phyloP scores from a whole-genome alignment of 139 green algal species.

The Picochlorum sp. region DNA sequence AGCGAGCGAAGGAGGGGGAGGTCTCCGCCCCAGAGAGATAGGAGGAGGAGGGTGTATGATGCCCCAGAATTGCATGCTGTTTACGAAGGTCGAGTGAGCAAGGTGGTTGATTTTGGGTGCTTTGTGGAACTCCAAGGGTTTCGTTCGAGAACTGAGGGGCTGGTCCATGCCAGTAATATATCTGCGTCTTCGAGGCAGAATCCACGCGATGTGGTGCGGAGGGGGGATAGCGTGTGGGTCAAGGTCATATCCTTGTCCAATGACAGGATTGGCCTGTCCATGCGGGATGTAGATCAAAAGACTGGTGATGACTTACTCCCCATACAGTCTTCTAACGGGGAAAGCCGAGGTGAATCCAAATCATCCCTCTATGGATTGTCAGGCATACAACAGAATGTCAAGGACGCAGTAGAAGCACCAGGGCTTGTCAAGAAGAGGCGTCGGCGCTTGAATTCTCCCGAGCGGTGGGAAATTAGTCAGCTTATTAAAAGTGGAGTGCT shows the following conservation, averaged over 20 bases:
- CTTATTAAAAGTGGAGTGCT: slow-evolving; percentile 73
- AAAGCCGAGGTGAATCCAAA: slow-evolving; percentile 23
- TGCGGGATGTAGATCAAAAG: slow-evolving; percentile 92
- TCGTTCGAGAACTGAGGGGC: slow-evolving; percentile 62
- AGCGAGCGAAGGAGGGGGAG: slow-evolving; percentile 16
- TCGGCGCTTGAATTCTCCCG: slow-evolving; percentile 38
- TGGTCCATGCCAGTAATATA: slow-evolving; percentile 91
- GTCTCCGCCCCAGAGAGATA: not conserved
- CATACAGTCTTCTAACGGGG: slow-evolving; percentile 12
- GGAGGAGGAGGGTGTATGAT: slow-evolving; percentile 25
- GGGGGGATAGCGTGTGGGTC: slow-evolving; percentile 59
- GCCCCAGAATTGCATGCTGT: slow-evolving; percentile 64
- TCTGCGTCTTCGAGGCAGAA: slow-evolving; percentile 19
- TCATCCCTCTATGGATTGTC: slow-evolving; percentile 63
- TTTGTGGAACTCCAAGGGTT: slow-evolving; percentile 89
- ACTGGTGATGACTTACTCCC: slow-evolving; percentile 74
- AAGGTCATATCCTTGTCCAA: slow-evolving; percentile 60
- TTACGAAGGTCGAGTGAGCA: slow-evolving; percentile 63
- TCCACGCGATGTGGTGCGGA: slow-evolving; percentile 36
- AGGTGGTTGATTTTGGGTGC: slow-evolving; percentile 91
- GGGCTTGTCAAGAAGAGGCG: slow-evolving; percentile 10
- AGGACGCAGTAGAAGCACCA: not conserved
- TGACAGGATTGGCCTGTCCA: slow-evolving; percentile 70
- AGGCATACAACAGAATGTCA: slow-evolving; percentile 49
- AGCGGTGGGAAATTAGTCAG: slow-evolving; percentile 49